Evolutionary conservation across 768 basidiomycete species (phyloP).

Genomic region (Kwoniella dendrophila): DNA sequence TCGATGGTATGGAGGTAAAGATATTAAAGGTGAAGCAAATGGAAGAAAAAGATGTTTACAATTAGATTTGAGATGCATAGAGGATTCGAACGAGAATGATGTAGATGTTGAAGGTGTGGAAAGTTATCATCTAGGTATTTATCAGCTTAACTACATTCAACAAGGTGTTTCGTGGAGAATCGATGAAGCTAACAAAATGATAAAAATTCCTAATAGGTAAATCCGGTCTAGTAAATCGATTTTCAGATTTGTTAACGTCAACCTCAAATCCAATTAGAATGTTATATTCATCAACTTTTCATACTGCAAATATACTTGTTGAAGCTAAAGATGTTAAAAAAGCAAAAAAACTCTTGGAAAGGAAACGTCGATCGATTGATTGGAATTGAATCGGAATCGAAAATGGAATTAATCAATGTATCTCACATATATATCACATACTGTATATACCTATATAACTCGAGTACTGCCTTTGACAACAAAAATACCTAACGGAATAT

Average conservation of each 20-base stretch:
- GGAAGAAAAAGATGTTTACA: conserved; percentile 46
- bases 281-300: conserved; percentile 48
- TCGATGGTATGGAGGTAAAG: conserved; percentile 13
- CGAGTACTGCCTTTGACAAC: neutral
- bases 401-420: too few species aligned
- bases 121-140: conserved; percentile 42
- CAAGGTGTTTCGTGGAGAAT: neutral
- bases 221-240: conserved; percentile 43
- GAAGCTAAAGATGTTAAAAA: conserved; percentile 43
- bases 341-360: conserved; percentile 37
- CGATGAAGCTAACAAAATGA: neutral
- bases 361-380: conserved; percentile 12
- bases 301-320: conserved; percentile 50
- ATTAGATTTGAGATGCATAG: conserved; percentile 39
- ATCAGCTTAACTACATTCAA: neutral
- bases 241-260: conserved; percentile 39
- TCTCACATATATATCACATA: too few species aligned
- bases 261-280: conserved; percentile 38
- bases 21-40: neutral
- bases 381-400: conserved; percentile 18
- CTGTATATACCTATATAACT: neutral
- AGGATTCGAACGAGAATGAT: conserved; percentile 7
- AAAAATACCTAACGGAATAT: neutral
- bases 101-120: neutral
- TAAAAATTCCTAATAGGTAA: conserved; percentile 29